Evolutionary conservation across 169 alveolate species (phyloP), one percentile per base, ranked within the genome.

Genomic region (Plasmodium cynomolgi): DNA sequence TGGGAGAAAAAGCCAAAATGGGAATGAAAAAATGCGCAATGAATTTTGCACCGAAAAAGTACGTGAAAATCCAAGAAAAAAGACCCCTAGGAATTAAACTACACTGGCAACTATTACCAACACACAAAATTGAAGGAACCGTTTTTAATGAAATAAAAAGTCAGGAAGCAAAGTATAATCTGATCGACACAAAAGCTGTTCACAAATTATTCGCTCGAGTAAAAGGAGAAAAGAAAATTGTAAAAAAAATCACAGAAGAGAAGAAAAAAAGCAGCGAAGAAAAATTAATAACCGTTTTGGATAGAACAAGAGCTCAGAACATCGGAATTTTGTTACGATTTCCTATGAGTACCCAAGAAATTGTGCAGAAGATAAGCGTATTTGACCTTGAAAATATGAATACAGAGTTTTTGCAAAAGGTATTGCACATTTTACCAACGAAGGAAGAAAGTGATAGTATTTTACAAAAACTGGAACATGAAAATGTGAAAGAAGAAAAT

Each of bases 221-320:
- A 83, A 95, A 93, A 92, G 56, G 11, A 47, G 95, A 90, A 81
- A 79, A 88, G 20, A 90, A 80, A 34, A 47, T 85, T 77, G 37
- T 71, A 92, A 88, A 81, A 83, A 84, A 72, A 92, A 81, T 68
- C 68, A 41, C 37, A 54, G 54, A 44, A 62, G 81, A 58, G 33
- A 93, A 84, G 54, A 71, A 56, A 47, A 81, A 91, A 91, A 93
- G 91, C 23, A 73, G 50, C 5, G 96, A 82, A 44, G 94, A 73
- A 71, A 96, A 96, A 94, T 56, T 91, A 74, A 68, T 88, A 50
- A 94, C 95, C 20, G 94, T 96, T 8, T 47, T 96, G 23, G 97
- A 96, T 58, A 83, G 96, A 58, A 95, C 86, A 68, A 72, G 97
- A 17, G 97, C 97, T 11, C 97, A 96, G 80, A 96, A 96, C 73